Evolutionary conservation across 345 rosid species (phyloP), one percentile per base, ranked within the genome.

Genomic region (Brassica incana): DNA sequence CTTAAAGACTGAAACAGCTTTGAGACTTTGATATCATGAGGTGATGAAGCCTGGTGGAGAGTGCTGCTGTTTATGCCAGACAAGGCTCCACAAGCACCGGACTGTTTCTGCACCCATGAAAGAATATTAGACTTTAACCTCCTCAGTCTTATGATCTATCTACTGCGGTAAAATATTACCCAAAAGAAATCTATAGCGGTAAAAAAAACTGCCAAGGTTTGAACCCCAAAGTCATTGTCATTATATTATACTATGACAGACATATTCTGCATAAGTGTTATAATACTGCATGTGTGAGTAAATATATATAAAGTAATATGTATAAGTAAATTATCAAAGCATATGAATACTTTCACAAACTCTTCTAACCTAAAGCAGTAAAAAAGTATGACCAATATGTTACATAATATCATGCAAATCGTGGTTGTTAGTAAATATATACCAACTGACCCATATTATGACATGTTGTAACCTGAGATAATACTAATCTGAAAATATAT

Each of bases 1-100:
- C 97, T 89, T 64, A 83, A 83, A 72, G 91, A 85, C 76, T 80
- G 88, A 59, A 88, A 88, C 48, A 50, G 74, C 65, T 45, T 82
- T 4, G 85, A 81, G 73, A 81, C 85, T 83, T 87, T 88, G 84
- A 67, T 71, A 38, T 81, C 84, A 60, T n/a, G 18, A 48, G 80
- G 69, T 5, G 58, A 59, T 65, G 77, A 80, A 66, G 89, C 65
- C 56, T 71, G 63, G 54, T 30, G 82, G 68, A 43, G 71, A 36
- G 76, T 67, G 71, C 69, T 27, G 23, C 38, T 72, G 5, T 77
- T 83, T 35, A 81, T 58, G 70, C 72, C 52, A 3, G 86, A 83
- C 69, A 85, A 78, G 66, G 88, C 75, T 75, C 81, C 88, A 45
- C 76, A 80, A 72, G 78, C 71, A 70, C 77, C 69, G 6, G 82